Evolutionary conservation across 768 basidiomycete genomes (phyloP).

Genomic region (Agrocybe chaxingu): DNA sequence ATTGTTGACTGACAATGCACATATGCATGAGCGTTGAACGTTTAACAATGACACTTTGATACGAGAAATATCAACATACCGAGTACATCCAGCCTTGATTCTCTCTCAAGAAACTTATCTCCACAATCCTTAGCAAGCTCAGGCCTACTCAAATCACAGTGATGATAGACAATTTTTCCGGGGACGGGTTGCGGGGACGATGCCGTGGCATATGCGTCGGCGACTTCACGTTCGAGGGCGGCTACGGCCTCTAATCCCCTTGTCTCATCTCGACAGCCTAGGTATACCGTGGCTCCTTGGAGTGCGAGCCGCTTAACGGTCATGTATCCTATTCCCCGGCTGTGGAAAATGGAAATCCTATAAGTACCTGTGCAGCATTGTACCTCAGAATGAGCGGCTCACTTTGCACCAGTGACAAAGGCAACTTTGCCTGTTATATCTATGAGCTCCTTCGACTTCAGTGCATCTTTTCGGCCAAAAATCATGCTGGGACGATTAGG

Average conservation of each 20-base stretch:
- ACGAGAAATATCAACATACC: constrained; percentile 25
- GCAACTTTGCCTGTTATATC: constrained; percentile 43
- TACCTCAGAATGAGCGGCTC: constrained; percentile 6
- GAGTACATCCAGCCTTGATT: constrained; percentile 46
- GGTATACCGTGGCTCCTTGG: constrained; percentile 52
- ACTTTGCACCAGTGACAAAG: constrained; percentile 55
- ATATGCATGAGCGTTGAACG: neutral
- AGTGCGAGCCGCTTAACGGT: constrained; percentile 46
- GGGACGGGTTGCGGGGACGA: neutral
- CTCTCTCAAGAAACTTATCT: constrained; percentile 37
- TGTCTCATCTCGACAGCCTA: constrained; percentile 41
- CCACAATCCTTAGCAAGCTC: constrained; percentile 36
- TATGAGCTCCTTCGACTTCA: constrained; percentile 26
- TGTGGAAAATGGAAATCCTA: constrained; percentile 1
- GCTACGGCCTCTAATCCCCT: constrained; percentile 43
- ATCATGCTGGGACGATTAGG: too few relatives aligned
- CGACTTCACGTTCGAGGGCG: constrained; percentile 35
- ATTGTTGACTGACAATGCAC: constrained; percentile 8
- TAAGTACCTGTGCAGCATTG: neutral
- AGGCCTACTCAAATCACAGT: constrained; percentile 44
- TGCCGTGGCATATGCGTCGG: constrained; percentile 19
- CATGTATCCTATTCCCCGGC: constrained; percentile 35
- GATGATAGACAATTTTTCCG: constrained; percentile 39
- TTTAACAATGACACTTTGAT: neutral
- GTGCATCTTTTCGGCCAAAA: too few relatives aligned